Percentiles rank a stretch among this genome's conserved stretches.
Evolutionary conservation across 179 eudicot species (phyloP).

Genomic region (Beta corolliflora): DNA sequence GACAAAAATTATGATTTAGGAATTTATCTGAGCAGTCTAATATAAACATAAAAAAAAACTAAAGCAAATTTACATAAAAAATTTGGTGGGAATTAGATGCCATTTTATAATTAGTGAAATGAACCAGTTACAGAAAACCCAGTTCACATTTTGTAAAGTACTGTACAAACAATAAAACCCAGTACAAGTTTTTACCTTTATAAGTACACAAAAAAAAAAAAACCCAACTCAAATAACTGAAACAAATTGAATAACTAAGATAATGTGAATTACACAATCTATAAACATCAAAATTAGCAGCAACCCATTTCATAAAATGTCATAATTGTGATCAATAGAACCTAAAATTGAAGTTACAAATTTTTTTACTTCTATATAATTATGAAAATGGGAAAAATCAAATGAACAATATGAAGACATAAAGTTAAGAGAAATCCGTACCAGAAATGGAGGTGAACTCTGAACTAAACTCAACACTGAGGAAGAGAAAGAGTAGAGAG

Average conservation of each 20-base stretch:
- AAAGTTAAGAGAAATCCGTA: conserved; percentile 8
- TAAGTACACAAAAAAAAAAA: neutral
- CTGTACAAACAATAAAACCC: conserved; percentile 11
- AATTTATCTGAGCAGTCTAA: neutral
- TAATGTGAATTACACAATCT: neutral
- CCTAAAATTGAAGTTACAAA: neutral
- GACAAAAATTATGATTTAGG: neutral
- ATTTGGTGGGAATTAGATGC: neutral
- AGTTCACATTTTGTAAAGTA: neutral
- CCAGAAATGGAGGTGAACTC: conserved; percentile 18
- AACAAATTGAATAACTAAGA: neutral
- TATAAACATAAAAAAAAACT: neutral
- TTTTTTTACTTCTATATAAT: neutral
- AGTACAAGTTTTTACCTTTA: neutral
- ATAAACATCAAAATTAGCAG: neutral
- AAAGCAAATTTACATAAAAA: neutral
- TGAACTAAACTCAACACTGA: conserved; percentile 17
- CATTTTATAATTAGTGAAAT: neutral
- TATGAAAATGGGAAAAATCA: neutral
- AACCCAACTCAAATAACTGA: neutral
- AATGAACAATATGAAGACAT: neutral
- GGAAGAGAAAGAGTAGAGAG: conserved; percentile 25
- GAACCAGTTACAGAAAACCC: neutral
- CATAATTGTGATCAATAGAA: neutral
- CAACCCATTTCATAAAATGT: conserved; percentile 18